A percentile compares a stretch with the other conserved stretches of the same genome.
These are phyloP conservation scores for Globisporangium sylvaticum DNA, from an alignment of 352 stramenopile species.

Conservation along the genomic window DNA sequence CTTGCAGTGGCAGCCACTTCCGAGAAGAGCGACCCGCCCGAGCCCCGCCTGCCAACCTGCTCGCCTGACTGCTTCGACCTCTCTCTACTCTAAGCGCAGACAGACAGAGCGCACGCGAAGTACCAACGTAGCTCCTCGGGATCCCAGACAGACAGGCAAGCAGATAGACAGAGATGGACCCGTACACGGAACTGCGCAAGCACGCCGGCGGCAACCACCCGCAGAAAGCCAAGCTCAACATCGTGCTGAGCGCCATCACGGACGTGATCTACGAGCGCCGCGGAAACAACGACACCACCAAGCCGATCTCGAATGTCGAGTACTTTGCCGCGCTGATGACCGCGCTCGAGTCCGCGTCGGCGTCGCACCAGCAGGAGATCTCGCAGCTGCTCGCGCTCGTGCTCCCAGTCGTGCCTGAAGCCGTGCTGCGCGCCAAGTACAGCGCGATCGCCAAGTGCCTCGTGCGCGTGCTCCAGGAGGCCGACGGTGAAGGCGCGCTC, in stretches of 20 bases:
- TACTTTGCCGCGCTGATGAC: conserved; percentile 89
- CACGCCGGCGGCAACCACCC: conserved; percentile 72
- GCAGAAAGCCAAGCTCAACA: conserved; percentile 83
- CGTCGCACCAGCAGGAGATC: conserved; percentile 76
- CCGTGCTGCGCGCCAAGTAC: conserved; percentile 81
- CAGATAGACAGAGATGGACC: conserved; percentile 41
- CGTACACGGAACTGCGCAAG: conserved; percentile 76
- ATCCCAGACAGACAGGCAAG: neutral
- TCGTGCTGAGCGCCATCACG: conserved; percentile 77
- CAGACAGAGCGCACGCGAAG: neutral
- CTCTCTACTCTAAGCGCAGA: neutral
- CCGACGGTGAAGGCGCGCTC: conserved; percentile 51
- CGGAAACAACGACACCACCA: conserved; percentile 14
- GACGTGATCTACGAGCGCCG: conserved; percentile 83
- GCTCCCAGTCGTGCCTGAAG: conserved; percentile 62
- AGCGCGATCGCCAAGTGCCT: conserved; percentile 64
- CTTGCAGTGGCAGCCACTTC: neutral
- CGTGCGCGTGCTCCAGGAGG: conserved; percentile 66
- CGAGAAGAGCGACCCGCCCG: conserved; percentile 4
- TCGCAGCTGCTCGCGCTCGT: conserved; percentile 73
- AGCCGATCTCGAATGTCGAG: conserved; percentile 70
- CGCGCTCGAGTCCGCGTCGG: conserved; percentile 64
- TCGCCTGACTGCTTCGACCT: neutral
- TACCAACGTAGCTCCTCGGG: neutral
- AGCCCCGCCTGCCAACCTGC: conserved; percentile 2